phyloP scores from a whole-genome alignment of 1,139 yeast genomes.

The Groenewaldozyma auringiensis region DNA sequence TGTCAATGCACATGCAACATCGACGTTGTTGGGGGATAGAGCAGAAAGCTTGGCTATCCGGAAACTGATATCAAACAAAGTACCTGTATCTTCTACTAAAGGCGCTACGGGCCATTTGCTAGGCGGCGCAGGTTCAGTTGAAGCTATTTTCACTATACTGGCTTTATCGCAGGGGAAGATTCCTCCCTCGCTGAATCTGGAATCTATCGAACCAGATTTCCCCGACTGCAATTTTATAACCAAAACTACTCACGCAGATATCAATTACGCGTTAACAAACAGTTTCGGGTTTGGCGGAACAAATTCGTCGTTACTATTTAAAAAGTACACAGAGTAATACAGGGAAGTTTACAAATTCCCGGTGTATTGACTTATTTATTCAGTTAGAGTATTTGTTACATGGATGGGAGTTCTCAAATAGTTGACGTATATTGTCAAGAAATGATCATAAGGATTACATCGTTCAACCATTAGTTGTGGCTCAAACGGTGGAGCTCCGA shows the following conservation, averaged over 20 bases:
- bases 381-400: too few relatives aligned
- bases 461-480: too few relatives aligned
- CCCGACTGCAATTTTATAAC: constrained; percentile 26
- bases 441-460: too few relatives aligned
- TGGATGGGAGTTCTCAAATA: too few relatives aligned
- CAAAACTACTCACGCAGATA: constrained; percentile 47
- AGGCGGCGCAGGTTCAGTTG: constrained; percentile 97
- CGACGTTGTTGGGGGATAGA: constrained; percentile 79
- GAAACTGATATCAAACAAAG: constrained; percentile 31
- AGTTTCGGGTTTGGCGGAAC: constrained; percentile 99
- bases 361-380: too few relatives aligned
- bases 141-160: constrained; percentile 69
- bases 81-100: constrained; percentile 70
- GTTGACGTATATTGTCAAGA: too few relatives aligned
- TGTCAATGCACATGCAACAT: constrained; percentile 95
- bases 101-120: constrained; percentile 90
- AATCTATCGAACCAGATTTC: constrained; percentile 38
- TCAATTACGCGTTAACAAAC: constrained; percentile 66
- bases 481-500: too few relatives aligned
- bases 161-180: constrained; percentile 50
- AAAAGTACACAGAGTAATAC: too few relatives aligned
- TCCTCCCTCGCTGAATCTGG: constrained; percentile 79
- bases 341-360: too few relatives aligned
- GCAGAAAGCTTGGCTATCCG: constrained; percentile 78
- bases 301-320: constrained; percentile 60